Conservation (phyloP, 2,329 filamentous ascomycete species). For the Aphanoascus verrucosus region DNA sequence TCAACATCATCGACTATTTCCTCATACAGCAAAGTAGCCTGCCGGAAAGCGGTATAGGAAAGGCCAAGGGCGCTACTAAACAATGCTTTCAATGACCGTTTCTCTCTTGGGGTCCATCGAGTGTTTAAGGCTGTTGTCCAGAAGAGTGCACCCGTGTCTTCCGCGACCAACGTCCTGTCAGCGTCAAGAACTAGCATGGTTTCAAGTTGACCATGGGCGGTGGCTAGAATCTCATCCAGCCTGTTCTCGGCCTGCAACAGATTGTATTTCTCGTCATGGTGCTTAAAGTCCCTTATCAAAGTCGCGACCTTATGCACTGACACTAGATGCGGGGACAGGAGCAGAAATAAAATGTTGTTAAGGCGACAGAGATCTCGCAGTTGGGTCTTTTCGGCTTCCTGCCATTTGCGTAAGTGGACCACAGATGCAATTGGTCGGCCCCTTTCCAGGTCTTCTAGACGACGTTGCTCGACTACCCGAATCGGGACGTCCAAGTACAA, state of each 20-base stretch:
- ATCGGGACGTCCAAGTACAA: slow-evolving; percentile 43
- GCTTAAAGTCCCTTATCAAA: slow-evolving; percentile 31
- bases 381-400: slow-evolving; percentile 35
- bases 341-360: slow-evolving; percentile 40
- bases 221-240: slow-evolving; percentile 29
- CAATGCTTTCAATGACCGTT: slow-evolving; percentile 30
- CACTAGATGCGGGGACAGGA: slow-evolving; percentile 15
- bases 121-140: slow-evolving; percentile 30
- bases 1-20: slow-evolving; percentile 28
- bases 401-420: slow-evolving; percentile 39
- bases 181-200: slow-evolving; percentile 48
- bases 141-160: slow-evolving; percentile 44
- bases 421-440: slow-evolving; percentile 27
- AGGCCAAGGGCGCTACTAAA: slow-evolving; percentile 42
- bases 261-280: slow-evolving; percentile 35
- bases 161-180: slow-evolving; percentile 44
- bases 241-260: slow-evolving; percentile 19
- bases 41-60: slow-evolving; percentile 45
- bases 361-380: slow-evolving; percentile 38
- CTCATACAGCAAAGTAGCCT: slow-evolving; percentile 46
- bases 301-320: slow-evolving; percentile 16
- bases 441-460: slow-evolving; percentile 30
- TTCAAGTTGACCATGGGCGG: slow-evolving; percentile 21
- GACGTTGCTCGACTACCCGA: slow-evolving; percentile 30
- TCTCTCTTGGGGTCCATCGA: slow-evolving; percentile 7